Evolutionary conservation across 192 early-diverging fungal genomes (phyloP).

Genomic region (Jimgerdemannia lactiflua): DNA sequence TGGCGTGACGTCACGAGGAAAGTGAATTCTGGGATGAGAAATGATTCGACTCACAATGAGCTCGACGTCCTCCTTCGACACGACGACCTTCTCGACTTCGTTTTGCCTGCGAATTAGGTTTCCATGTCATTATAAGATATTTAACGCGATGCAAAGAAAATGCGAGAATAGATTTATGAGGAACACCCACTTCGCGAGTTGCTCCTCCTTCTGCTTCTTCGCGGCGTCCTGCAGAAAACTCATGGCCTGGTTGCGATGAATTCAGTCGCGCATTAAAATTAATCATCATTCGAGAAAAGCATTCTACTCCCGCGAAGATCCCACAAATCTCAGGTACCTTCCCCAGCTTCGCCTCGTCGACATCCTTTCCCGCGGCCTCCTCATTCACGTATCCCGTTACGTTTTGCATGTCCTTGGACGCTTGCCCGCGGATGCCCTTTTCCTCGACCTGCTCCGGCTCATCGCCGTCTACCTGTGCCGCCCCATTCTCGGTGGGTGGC

Average conservation of each 20-base stretch:
- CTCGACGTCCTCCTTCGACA: constrained; percentile 52
- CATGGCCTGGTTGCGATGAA: constrained; percentile 30
- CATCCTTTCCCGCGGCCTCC: constrained; percentile 32
- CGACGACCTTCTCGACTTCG: constrained; percentile 39
- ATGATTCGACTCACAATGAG: constrained; percentile 34
- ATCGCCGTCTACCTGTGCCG: constrained; percentile 10
- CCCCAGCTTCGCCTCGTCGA: constrained; percentile 47
- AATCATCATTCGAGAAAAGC: neutral
- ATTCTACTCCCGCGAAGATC: neutral
- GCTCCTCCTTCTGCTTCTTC: constrained; percentile 45
- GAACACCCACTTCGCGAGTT: constrained; percentile 6
- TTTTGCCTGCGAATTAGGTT: constrained; percentile 11
- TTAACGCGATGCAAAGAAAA: too few relatives aligned
- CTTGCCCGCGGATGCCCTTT: constrained; percentile 45
- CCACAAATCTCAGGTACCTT: constrained; percentile 32
- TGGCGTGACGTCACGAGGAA: neutral
- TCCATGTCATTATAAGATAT: too few relatives aligned
- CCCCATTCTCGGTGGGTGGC: constrained; percentile 7
- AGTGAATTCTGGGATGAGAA: too few relatives aligned
- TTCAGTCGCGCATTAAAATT: too few relatives aligned
- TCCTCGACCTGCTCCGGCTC: constrained; percentile 35
- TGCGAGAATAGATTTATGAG: neutral
- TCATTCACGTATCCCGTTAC: constrained; percentile 47
- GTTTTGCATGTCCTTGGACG: constrained; percentile 55
- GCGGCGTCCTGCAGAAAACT: constrained; percentile 32